Evolutionary conservation across 192 early-diverging fungal genomes (phyloP), one percentile per base, ranked within the genome.

Genomic region (Coemansia javaensis): DNA sequence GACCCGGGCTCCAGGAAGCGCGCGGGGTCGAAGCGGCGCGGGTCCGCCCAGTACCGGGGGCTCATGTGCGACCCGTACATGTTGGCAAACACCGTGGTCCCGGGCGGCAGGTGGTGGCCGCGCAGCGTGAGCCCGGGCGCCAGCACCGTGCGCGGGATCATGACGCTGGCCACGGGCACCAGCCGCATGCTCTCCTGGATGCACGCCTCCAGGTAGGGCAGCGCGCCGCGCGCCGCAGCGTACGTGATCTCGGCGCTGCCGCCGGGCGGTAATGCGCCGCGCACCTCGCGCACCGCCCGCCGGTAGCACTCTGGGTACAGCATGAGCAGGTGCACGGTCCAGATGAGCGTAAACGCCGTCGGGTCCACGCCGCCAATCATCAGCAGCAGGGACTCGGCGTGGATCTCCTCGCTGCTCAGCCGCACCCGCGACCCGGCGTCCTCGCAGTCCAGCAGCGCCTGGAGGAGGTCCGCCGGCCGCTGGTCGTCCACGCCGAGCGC

Each of bases 161-260:
- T 53, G 7, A 55, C 38, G 32, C 61, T 47, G 0, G 62, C 47
- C 0, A 57, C 58, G 0, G 69, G 50, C 0, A 52, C 30, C 11
- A 72, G 37, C 0, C 69, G 56, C 52, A 72, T 40, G 1, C 51
- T 47, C 33, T 72, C 69, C 18, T 48, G 31, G 1, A 72, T 56
- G 17, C 60, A 63, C 23, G 69, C 69, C 30, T 64, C 56, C 7
- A 61, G 34, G 5, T 49, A 65, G 0, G 52, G 53, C 32, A 65
- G n/a, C 2, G 23, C 15, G 13, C 16, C 5, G 4, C 39, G 32
- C 8, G 52, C 45, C 10, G 55, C 30, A 0, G 30, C 23, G 7
- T 47, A 60, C 1, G 42, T 50, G 2, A 65, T 20, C 0, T 40
- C 27, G 2, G 31, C n/a, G 5, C 5, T 13, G 6, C 16, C 7